A percentile compares a stretch with the other conserved stretches of the same genome.
Conservation (phyloP, 768 basidiomycete species). For the Rhodosporidiobolus odoratus region DNA sequence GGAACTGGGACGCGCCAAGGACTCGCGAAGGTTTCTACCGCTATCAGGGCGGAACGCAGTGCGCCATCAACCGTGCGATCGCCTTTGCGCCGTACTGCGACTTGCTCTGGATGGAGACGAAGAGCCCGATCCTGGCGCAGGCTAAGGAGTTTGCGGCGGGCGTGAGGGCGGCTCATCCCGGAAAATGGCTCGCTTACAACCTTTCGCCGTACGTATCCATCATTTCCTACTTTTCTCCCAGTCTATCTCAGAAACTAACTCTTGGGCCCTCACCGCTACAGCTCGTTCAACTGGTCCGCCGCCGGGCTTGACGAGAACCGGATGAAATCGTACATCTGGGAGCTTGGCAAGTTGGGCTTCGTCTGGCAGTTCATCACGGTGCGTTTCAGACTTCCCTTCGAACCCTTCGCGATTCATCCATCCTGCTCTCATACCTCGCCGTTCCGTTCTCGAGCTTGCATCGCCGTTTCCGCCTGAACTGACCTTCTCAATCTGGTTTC, state of each 20-base stretch:
- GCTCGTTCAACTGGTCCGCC: constrained; percentile 57
- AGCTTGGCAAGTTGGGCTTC: constrained; percentile 89
- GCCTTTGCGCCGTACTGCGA: constrained; percentile 93
- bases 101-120: constrained; percentile 93
- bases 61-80: constrained; percentile 82
- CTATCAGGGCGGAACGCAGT: constrained; percentile 93
- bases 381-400: constrained; percentile 42
- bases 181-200: constrained; percentile 96
- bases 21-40: constrained; percentile 96
- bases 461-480: constrained; percentile 8
- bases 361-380: constrained; percentile 99
- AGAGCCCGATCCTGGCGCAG: constrained; percentile 84
- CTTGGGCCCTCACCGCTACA: constrained; percentile 14
- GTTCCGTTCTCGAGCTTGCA: constrained; percentile 3
- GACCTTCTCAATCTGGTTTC: constrained; percentile 23
- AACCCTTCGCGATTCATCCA: constrained; percentile 14
- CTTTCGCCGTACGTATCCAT: constrained; percentile 61
- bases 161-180: constrained; percentile 66
- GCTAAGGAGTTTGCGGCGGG: constrained; percentile 87
- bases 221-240: constrained; percentile 74
- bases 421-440: constrained; percentile 4
- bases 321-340: constrained; percentile 86
- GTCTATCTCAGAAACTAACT: constrained; percentile 55
- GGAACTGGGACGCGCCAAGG: constrained; percentile 90
- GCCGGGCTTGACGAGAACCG: constrained; percentile 79